These are phyloP conservation scores for Suillus subaureus DNA, from an alignment of 768 basidiomycete species.

Conservation along the genomic window DNA sequence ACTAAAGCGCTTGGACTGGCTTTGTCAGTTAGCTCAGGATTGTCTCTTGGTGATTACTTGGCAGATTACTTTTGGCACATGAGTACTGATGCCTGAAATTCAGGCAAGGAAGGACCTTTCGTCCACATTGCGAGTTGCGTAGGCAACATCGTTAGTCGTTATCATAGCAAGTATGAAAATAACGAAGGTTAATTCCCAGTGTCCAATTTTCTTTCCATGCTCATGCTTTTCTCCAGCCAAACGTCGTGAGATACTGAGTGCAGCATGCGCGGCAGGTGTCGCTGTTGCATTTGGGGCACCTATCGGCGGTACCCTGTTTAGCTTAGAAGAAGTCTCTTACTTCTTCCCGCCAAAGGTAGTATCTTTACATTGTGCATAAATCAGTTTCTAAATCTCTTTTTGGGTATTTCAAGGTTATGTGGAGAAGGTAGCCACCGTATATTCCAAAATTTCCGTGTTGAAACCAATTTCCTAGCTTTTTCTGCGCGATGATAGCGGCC, in stretches of 20 bases:
- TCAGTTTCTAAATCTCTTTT: neutral
- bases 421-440: conserved; percentile 70
- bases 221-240: conserved; percentile 57
- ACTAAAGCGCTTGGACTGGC: conserved; percentile 90
- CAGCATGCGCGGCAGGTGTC: conserved; percentile 96
- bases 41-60: conserved; percentile 65
- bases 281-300: conserved; percentile 98
- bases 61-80: conserved; percentile 11
- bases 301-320: conserved; percentile 90
- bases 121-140: conserved; percentile 93
- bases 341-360: conserved; percentile 92
- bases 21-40: conserved; percentile 88
- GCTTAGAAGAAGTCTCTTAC: conserved; percentile 94
- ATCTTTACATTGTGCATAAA: conserved; percentile 4
- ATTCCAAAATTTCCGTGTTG: conserved; percentile 23
- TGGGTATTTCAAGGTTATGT: conserved; percentile 68
- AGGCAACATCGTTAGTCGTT: conserved; percentile 90
- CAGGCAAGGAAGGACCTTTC: conserved; percentile 75
- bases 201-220: neutral
- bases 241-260: conserved; percentile 91
- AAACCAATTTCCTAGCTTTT: conserved; percentile 68
- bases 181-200: conserved; percentile 74
- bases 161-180: conserved; percentile 86
- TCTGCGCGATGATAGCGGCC: conserved; percentile 97
- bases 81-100: neutral